phyloP scores from a whole-genome alignment of 306 rosid species.

The Quercus agrifolia region DNA sequence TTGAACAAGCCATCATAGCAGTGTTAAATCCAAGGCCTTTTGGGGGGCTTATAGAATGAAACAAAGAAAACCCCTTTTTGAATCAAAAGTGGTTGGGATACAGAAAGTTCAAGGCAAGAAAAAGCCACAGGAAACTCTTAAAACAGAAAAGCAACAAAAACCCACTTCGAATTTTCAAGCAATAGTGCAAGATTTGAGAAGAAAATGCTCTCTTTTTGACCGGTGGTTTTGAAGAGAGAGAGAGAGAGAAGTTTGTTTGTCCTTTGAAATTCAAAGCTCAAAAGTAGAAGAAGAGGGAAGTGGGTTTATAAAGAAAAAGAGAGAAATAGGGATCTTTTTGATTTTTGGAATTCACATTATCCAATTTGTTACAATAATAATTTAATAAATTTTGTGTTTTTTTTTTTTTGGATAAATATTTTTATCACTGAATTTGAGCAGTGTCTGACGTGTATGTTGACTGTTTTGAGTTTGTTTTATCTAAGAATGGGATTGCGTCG shows the following conservation, averaged over 20 bases:
- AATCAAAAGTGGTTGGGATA: not conserved
- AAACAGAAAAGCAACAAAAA: not conserved
- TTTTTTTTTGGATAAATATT: constrained; percentile 1
- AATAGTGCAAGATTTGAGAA: constrained; percentile 9
- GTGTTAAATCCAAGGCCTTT: not conserved
- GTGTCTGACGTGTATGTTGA: not conserved
- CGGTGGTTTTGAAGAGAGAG: not conserved
- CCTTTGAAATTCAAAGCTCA: not conserved
- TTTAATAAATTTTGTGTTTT: too few species aligned
- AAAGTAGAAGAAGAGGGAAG: not conserved
- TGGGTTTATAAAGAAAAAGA: not conserved
- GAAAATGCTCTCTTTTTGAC: constrained; percentile 1
- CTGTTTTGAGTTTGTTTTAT: not conserved
- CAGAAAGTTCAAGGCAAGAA: not conserved
- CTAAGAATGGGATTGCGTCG: not conserved
- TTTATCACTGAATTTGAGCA: constrained; percentile 5
- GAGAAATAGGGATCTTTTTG: not conserved
- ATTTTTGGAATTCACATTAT: constrained; percentile 29
- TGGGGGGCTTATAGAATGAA: constrained; percentile 8
- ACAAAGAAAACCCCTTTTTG: constrained; percentile 13
- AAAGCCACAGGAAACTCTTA: not conserved
- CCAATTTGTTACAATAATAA: not conserved
- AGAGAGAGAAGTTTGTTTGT: not conserved
- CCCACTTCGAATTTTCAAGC: not conserved
- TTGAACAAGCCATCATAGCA: constrained; percentile 34